These are phyloP conservation scores for Phragmites australis DNA, from an alignment of 176 grass and related monocot genomes.

Conservation along the genomic window DNA sequence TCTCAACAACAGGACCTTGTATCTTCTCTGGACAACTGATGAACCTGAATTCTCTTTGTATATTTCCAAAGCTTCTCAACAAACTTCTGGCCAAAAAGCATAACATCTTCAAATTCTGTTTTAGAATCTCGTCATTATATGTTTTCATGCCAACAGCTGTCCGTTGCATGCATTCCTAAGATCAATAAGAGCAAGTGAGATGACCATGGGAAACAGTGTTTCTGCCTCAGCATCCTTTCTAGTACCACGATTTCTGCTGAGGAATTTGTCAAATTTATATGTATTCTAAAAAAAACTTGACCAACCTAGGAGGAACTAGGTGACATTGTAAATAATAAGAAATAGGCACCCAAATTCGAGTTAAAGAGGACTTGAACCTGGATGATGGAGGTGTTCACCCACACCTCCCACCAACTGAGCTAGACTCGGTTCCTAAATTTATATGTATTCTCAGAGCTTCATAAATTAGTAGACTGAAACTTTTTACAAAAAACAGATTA, in stretches of 20 bases:
- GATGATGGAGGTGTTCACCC: no score
- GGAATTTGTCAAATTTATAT: background rate
- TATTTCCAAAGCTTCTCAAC: no score
- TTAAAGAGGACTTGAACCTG: no score
- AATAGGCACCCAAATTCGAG: no score
- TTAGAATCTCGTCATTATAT: background rate
- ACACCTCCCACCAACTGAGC: no score
- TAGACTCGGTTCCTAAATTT: no score
- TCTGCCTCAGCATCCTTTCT: background rate
- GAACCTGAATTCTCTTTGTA: no score
- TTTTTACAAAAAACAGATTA: slow-evolving; percentile 15
- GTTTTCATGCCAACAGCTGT: background rate
- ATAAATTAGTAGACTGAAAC: slow-evolving; percentile 10
- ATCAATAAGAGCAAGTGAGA: slow-evolving; percentile 34
- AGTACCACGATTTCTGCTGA: slow-evolving; percentile 8
- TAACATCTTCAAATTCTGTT: slow-evolving; percentile 17
- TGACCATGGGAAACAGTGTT: background rate
- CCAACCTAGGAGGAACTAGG: no score
- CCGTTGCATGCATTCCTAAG: background rate
- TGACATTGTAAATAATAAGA: no score
- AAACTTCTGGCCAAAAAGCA: background rate
- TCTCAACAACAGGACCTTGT: background rate
- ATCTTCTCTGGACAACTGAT: background rate
- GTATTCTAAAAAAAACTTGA: no score
- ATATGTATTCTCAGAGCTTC: background rate